phyloP scores from a whole-genome alignment of 108 stramenopile species.

The Aurantiochytrium sp. region DNA sequence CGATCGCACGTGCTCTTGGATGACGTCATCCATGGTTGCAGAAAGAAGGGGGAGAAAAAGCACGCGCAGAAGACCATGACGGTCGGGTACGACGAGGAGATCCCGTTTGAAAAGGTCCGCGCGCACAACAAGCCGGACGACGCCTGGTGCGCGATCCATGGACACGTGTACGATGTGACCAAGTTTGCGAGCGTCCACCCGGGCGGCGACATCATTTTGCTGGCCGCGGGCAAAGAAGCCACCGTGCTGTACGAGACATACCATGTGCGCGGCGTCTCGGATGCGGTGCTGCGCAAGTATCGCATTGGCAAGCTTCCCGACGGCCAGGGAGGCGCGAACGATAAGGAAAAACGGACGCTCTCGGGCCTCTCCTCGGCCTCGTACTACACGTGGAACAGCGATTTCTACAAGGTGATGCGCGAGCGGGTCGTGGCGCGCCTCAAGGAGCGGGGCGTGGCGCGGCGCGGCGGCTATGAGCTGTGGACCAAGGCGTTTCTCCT shows the following conservation, averaged over 20 bases:
- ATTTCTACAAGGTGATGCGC: constrained; percentile 40
- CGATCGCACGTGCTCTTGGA: no score
- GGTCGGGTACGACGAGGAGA: background rate
- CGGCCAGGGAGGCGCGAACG: background rate
- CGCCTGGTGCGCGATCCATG: background rate
- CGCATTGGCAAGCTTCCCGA: constrained; percentile 13
- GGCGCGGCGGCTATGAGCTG: constrained; percentile 41
- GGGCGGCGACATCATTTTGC: constrained; percentile 53
- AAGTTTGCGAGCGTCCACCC: constrained; percentile 34
- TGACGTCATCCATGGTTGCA: no score
- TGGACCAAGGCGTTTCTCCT: constrained; percentile 46
- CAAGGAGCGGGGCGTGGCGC: constrained; percentile 23
- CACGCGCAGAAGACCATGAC: background rate
- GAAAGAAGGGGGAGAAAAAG: background rate
- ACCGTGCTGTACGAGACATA: constrained; percentile 51
- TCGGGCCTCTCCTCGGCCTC: constrained; percentile 26
- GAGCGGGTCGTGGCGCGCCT: constrained; percentile 36
- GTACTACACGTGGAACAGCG: constrained; percentile 46
- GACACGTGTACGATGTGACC: constrained; percentile 18
- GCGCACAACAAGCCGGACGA: background rate
- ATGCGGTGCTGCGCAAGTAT: background rate
- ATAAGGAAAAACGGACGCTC: constrained; percentile 35
- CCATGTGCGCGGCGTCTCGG: constrained; percentile 44
- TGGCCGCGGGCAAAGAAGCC: constrained; percentile 47
- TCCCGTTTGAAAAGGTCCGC: background rate